Conservation (phyloP, 2,329 filamentous ascomycete genomes). For the Paecilomyces niveus region DNA sequence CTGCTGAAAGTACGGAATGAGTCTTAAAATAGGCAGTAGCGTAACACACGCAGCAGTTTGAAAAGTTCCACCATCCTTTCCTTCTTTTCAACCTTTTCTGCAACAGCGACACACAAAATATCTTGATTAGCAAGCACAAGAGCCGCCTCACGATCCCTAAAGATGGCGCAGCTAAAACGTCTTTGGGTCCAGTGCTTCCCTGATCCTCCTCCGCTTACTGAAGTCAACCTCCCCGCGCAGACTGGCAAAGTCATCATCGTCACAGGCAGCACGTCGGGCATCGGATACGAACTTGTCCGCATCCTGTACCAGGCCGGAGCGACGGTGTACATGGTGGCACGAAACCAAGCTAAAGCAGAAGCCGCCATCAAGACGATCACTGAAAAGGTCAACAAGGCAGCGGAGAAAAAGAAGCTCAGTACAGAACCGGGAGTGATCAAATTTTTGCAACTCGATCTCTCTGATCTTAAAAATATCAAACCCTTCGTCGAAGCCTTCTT, state of each 20-base stretch:
- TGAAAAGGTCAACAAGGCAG: background rate
- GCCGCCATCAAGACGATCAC: constrained; percentile 1
- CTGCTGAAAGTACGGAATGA: no score
- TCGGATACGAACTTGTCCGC: constrained; percentile 45
- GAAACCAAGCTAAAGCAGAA: constrained; percentile 4
- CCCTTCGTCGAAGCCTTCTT: constrained; percentile 30
- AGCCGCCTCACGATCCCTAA: background rate
- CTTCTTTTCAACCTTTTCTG: background rate
- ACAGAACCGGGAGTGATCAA: constrained; percentile 13
- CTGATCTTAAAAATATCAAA: constrained; percentile 37
- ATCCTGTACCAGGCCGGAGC: constrained; percentile 47
- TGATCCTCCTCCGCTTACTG: background rate
- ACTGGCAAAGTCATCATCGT: background rate
- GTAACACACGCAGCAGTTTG: no score
- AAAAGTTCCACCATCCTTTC: no score
- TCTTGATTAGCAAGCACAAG: background rate
- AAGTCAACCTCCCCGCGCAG: background rate
- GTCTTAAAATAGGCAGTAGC: no score
- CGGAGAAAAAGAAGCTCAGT: background rate
- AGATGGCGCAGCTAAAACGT: background rate
- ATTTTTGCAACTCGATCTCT: constrained; percentile 35
- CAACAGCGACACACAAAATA: no score
- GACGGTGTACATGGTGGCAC: constrained; percentile 3
- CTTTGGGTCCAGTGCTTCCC: constrained; percentile 3
- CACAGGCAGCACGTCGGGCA: constrained; percentile 5